These are phyloP conservation scores for Tremella yokohamensis DNA, from an alignment of 768 basidiomycete species.

Conservation along the genomic window DNA sequence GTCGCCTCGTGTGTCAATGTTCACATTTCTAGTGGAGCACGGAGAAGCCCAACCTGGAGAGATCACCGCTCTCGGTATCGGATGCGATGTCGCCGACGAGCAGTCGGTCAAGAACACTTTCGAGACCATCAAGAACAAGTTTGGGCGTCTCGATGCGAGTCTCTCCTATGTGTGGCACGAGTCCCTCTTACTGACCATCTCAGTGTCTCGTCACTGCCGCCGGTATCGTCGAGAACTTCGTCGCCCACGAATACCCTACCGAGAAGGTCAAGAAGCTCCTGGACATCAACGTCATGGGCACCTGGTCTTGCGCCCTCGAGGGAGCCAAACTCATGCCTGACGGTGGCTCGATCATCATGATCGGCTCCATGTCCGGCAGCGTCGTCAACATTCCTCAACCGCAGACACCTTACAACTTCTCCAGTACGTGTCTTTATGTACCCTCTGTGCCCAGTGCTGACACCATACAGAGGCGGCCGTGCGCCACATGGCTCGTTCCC, in stretches of 20 bases:
- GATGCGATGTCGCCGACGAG: conserved; percentile 85
- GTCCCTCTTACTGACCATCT: too few relatives aligned
- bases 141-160: conserved; percentile 45
- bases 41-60: conserved; percentile 60
- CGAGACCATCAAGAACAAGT: conserved; percentile 58
- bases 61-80: conserved; percentile 68
- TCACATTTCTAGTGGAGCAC: conserved; percentile 46
- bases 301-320: conserved; percentile 93
- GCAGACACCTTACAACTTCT: conserved; percentile 94
- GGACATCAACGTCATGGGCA: conserved; percentile 87
- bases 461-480: conserved; percentile 58
- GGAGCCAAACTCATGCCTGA: conserved; percentile 87
- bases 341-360: conserved; percentile 72
- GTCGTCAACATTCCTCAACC: conserved; percentile 86
- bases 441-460: neutral
- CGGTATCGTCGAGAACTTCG: conserved; percentile 69
- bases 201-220: conserved; percentile 78
- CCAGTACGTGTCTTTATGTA: conserved; percentile 53
- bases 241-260: conserved; percentile 85
- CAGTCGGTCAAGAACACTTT: conserved; percentile 71
- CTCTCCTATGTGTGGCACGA: neutral
- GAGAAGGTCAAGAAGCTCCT: conserved; percentile 78
- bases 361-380: conserved; percentile 86
- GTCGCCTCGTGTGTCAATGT: conserved; percentile 31
- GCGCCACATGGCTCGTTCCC: conserved; percentile 84